Conservation (phyloP, 1,284 basidiomycete species). For the Fereydounia khargensis region DNA sequence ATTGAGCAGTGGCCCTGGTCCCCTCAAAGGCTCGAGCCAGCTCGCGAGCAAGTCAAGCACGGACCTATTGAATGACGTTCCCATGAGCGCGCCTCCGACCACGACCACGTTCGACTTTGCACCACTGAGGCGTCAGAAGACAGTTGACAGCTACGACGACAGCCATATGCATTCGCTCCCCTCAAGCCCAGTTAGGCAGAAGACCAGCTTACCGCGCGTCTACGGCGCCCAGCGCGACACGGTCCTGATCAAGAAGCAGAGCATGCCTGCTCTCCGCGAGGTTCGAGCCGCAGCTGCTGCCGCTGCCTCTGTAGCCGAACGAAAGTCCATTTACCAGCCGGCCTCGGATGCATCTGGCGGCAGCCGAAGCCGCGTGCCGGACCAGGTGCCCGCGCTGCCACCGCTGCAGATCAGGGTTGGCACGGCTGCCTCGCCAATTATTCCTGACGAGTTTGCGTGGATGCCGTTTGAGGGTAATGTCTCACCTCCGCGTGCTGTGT, state of each 20-base stretch:
- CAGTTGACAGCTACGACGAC: background rate
- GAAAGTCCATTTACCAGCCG: too few species aligned
- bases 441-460: conserved; percentile 23
- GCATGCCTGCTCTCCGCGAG: conserved; percentile 31
- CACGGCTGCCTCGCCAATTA: conserved; percentile 35
- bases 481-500: conserved; percentile 11
- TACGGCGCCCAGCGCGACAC: conserved; percentile 9
- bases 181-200: conserved; percentile 16
- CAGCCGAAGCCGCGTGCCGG: too few species aligned
- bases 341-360: too few species aligned
- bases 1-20: too few species aligned
- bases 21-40: too few species aligned
- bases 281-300: conserved; percentile 5
- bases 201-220: conserved; percentile 2
- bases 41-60: conserved; percentile 20
- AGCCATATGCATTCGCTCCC: conserved; percentile 9
- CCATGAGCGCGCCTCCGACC: conserved; percentile 39
- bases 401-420: conserved; percentile 28
- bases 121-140: background rate
- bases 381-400: conserved; percentile 15
- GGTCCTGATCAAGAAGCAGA: conserved; percentile 14
- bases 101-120: conserved; percentile 30
- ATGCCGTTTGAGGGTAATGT: conserved; percentile 8
- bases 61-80: conserved; percentile 19
- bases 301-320: too few species aligned